Evolutionary conservation across 1,284 basidiomycete genomes (phyloP).

Genomic region (Ustilago xerochloae): DNA sequence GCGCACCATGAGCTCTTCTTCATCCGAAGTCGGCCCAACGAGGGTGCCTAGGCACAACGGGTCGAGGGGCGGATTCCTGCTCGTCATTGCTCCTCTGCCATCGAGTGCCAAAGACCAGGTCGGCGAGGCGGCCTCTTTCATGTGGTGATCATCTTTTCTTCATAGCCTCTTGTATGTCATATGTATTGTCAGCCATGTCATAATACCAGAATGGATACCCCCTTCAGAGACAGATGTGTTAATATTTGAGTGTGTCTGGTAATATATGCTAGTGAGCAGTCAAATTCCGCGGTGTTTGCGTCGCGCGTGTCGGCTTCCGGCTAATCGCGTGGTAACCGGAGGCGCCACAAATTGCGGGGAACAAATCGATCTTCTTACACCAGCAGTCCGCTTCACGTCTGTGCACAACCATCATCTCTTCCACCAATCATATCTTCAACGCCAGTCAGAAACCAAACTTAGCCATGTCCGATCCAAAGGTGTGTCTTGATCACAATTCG

Average conservation of each 20-base stretch:
- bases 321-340: not conserved
- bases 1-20: not conserved
- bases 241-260: too few relatives aligned
- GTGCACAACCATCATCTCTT: not conserved
- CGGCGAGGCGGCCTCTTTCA: conserved; percentile 6
- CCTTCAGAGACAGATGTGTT: too few relatives aligned
- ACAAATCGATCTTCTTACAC: not conserved
- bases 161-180: not conserved
- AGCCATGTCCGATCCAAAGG: conserved; percentile 41
- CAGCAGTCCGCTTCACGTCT: not conserved
- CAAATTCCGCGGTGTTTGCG: too few relatives aligned
- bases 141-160: conserved; percentile 7
- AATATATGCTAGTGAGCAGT: too few relatives aligned
- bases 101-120: not conserved
- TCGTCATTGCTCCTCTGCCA: conserved; percentile 17
- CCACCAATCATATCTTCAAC: not conserved
- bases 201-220: not conserved
- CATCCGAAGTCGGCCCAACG: not conserved
- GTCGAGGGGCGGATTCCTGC: not conserved
- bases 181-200: not conserved
- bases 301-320: not conserved
- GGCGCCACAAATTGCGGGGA: conserved; percentile 3
- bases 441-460: not conserved
- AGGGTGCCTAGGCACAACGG: not conserved
- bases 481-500: not conserved